Base-by-base conservation (phyloP, 2,329 filamentous ascomycete genomes). In the Ascomycota sp. region DNA sequence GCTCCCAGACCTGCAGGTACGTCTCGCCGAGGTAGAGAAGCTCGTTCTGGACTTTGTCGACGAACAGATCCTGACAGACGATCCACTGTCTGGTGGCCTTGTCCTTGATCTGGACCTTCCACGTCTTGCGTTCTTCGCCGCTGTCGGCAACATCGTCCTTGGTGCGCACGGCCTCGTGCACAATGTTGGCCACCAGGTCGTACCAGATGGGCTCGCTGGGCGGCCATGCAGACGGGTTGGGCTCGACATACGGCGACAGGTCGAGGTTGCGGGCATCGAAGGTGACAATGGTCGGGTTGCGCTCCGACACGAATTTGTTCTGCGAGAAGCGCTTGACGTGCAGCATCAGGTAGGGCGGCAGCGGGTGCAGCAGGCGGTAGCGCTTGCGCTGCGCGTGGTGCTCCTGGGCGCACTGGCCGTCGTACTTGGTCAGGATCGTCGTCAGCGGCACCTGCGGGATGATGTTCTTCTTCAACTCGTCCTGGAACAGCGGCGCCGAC, bases 251-350 rank as follows among this genome's bases (percentile, higher is more conserved):
- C 0, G 85, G 83, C 5, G 74, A 66, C 61, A 94, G 75, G 49
- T 98, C 83, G 7, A 98, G 69, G 25, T 75, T 46, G 35, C 75
- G 67, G 4, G 81, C 76, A 38, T 86, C 81, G 52, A 95, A 98
- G 0, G 86, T 95, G 38, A 98, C 89, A 44, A 98, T 98, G 8
- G 89, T 98, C 1, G 86, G 89, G 51, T 98, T 98, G 30, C 89
- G 78, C 55, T 95, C 86, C 2, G 77, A 70, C 13, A 98, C 80
- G 46, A 98, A 98, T 51, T 94, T 93, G 61, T 98, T 98, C 40
- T 78, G 75, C 40, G 75, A 81, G 63, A 98, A 98, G 41, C 89
- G 82, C 59, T 95, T 95, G 58, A 95, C 75, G 57, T 98, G 86
- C 57, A 98, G 82, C 31, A 89, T 61, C 12, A 98, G 69, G 47